phyloP scores from a whole-genome alignment of 2,329 filamentous ascomycete species.

The Eurotiales sp. region DNA sequence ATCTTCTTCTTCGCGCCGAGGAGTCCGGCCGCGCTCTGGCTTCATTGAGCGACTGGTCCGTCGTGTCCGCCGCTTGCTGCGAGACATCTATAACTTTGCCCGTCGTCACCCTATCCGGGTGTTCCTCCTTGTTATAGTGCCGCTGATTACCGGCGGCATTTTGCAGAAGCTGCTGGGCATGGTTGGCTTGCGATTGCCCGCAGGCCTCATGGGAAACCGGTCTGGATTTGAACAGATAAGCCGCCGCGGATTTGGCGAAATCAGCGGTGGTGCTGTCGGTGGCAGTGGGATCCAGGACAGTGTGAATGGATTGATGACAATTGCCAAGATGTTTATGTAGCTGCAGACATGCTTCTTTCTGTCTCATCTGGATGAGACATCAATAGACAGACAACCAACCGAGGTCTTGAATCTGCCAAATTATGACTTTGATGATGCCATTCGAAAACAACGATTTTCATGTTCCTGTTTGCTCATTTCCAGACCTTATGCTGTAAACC shows the following conservation, averaged over 20 bases:
- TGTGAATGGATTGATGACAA: constrained; percentile 29
- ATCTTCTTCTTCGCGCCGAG: constrained; percentile 69
- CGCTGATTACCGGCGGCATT: constrained; percentile 78
- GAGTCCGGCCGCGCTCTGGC: constrained; percentile 69
- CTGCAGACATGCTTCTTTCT: neutral
- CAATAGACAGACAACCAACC: neutral
- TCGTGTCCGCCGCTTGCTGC: constrained; percentile 73
- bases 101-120: constrained; percentile 82
- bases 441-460: neutral
- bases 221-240: constrained; percentile 16
- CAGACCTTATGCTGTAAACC: too few relatives aligned
- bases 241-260: constrained; percentile 14
- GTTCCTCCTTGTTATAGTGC: constrained; percentile 81
- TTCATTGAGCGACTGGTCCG: constrained; percentile 71
- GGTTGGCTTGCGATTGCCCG: constrained; percentile 74
- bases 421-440: neutral
- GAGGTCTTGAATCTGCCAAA: neutral
- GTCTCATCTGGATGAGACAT: constrained; percentile 1
- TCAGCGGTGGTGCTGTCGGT: constrained; percentile 20
- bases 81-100: constrained; percentile 76
- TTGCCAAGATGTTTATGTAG: constrained; percentile 37
- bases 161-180: constrained; percentile 71
- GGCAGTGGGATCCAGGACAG: constrained; percentile 31
- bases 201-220: constrained; percentile 33
- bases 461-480: too few relatives aligned